These are phyloP conservation scores for Russula ochroleuca DNA, from an alignment of 768 basidiomycete species.

Conservation along the genomic window DNA sequence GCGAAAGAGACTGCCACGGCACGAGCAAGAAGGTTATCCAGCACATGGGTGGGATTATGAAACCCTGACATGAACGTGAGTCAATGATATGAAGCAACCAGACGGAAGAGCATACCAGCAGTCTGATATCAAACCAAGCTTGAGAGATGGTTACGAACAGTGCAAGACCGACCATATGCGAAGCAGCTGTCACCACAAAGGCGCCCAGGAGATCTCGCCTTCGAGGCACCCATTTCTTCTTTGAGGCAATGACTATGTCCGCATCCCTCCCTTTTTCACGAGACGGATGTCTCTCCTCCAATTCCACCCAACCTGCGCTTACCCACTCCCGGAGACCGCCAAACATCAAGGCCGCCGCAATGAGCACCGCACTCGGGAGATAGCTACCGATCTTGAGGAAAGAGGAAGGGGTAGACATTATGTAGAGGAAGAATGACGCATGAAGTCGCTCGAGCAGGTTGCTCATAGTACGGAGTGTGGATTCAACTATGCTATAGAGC, in stretches of 20 bases:
- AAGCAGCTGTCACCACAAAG: slow-evolving; percentile 49
- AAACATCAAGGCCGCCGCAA: slow-evolving; percentile 83
- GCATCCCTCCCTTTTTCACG: neutral
- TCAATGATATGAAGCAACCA: neutral
- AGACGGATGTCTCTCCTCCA: neutral
- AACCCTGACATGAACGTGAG: slow-evolving; percentile 3
- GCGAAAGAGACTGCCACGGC: slow-evolving; percentile 29
- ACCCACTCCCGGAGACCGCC: slow-evolving; percentile 74
- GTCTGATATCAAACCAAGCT: slow-evolving; percentile 42
- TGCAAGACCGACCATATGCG: slow-evolving; percentile 51
- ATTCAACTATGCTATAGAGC: slow-evolving; percentile 67
- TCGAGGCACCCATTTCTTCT: slow-evolving; percentile 42
- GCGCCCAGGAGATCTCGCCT: slow-evolving; percentile 52
- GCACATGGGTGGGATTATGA: slow-evolving; percentile 1
- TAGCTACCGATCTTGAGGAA: slow-evolving; percentile 91
- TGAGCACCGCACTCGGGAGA: slow-evolving; percentile 79
- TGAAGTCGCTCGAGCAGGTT: slow-evolving; percentile 95
- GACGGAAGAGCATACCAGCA: slow-evolving; percentile 37
- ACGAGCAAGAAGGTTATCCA: slow-evolving; percentile 35
- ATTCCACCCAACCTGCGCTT: slow-evolving; percentile 52
- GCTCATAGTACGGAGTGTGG: slow-evolving; percentile 83
- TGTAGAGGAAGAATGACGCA: slow-evolving; percentile 96
- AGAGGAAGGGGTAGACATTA: slow-evolving; percentile 57
- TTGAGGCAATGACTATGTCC: neutral
- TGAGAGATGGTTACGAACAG: slow-evolving; percentile 49